Evolutionary conservation across 257 asterid genomes (phyloP), one percentile per base, ranked within the genome.

Genomic region (Oldenlandia corymbosa): DNA sequence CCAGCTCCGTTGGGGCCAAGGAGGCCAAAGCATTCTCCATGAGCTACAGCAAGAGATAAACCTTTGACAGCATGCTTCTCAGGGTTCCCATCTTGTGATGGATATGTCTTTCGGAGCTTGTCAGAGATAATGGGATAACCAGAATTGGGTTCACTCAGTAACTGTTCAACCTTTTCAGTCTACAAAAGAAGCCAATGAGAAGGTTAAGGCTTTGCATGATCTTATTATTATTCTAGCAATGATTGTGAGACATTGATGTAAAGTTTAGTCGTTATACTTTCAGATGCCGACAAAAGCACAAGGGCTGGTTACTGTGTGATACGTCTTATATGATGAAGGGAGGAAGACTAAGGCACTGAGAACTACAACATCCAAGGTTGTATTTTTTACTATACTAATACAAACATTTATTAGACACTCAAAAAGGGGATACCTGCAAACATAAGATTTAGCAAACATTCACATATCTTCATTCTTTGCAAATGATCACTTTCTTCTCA

Each of bases 1-100:
- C 61, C 61, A 1, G 82, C 84, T 42, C 84, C 84, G 55, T 79
- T 79, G 24, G 84, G 84, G 53, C 84, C 84, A 24, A 79, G 69
- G 69, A 79, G 76, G 24, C 82, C 84, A 68, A 79, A 79, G 64
- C 84, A 79, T 67, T 79, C 84, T 34, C 82, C 82, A 1, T 70
- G 68, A 18, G 71, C 60, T 24, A 76, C 65, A 46, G 82, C 84
- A 12, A 79, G 76, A 63, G 69, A 62, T 61, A 68, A 62, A 14
- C 80, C 84, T 63, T 49, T 64, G 53, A 79, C 84, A 14, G 82
- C 84, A 61, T 67, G 31, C 60, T 79, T 79, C 54, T 70, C 75
- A 5, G 82, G 82, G 50, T 67, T 79, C 64, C 84, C 84, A 10
- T 74, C 81, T 42, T 60, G 71, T 47, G 80, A 67, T 8, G 77